Evolutionary conservation across 805 yeast species (phyloP).

Genomic region (Candida insectorum): DNA sequence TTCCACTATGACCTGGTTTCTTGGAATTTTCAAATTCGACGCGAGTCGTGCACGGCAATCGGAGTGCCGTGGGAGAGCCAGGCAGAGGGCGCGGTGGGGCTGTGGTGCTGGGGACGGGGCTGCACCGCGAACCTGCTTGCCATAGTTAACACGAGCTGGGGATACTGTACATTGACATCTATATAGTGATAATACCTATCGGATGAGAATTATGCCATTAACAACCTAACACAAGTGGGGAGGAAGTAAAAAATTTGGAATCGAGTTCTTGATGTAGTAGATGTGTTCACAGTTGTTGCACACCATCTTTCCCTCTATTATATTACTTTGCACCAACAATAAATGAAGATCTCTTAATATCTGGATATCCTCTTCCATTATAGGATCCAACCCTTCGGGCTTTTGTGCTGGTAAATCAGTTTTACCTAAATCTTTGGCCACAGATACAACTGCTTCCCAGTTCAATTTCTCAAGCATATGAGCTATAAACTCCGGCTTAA

Average conservation of each 20-base stretch:
- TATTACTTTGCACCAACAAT: conserved; percentile 79
- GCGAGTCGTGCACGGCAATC: neutral
- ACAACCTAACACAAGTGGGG: conserved; percentile 81
- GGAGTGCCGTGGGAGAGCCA: conserved; percentile 1
- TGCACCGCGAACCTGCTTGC: no score
- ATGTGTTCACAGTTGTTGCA: conserved; percentile 85
- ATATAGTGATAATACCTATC: no score
- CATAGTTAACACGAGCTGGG: no score
- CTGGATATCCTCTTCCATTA: conserved; percentile 47
- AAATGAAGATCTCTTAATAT: conserved; percentile 74
- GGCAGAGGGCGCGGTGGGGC: conserved; percentile 1
- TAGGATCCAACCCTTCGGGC: conserved; percentile 56
- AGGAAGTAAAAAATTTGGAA: conserved; percentile 90
- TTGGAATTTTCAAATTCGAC: neutral
- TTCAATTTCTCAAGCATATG: conserved; percentile 79
- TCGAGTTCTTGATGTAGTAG: conserved; percentile 86
- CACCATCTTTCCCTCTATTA: conserved; percentile 83
- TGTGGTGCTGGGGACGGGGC: no score
- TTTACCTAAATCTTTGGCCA: conserved; percentile 70
- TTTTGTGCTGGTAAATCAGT: conserved; percentile 54
- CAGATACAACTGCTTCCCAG: conserved; percentile 80
- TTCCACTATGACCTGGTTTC: no score
- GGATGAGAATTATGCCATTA: no score
- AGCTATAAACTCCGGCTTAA: conserved; percentile 72
- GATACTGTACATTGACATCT: no score